Percentiles rank a stretch among this genome's conserved stretches.
Evolutionary conservation across 441 rosid genomes (phyloP).

Genomic region (Macaranga tanarius): DNA sequence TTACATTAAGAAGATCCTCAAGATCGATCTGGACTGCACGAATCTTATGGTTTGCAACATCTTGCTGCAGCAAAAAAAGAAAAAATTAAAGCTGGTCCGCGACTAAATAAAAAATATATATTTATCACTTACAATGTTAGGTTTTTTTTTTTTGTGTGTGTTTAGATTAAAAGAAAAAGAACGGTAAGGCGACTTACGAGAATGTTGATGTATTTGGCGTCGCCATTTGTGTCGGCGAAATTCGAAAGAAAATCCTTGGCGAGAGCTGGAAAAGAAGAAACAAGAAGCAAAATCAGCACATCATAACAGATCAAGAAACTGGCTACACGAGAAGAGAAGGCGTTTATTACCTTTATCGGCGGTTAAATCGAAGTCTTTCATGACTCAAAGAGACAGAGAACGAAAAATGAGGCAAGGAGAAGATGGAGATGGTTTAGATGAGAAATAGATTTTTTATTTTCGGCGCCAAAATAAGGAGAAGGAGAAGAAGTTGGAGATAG

Average conservation of each 20-base stretch:
- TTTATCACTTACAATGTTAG: neutral
- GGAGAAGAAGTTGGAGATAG: too few relatives aligned
- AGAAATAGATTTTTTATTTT: slow-evolving; percentile 26
- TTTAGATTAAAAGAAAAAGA: neutral
- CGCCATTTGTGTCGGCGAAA: slow-evolving; percentile 67
- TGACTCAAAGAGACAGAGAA: slow-evolving; percentile 29
- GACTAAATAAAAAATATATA: neutral
- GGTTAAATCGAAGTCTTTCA: slow-evolving; percentile 57
- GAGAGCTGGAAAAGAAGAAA: slow-evolving; percentile 34
- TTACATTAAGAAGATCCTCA: slow-evolving; percentile 78
- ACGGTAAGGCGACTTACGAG: slow-evolving; percentile 53
- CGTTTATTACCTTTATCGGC: slow-evolving; percentile 60
- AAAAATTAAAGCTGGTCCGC: neutral
- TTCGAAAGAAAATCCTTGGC: slow-evolving; percentile 82
- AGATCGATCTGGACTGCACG: slow-evolving; percentile 86
- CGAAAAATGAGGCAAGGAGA: neutral
- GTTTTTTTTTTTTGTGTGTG: neutral
- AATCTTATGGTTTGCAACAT: slow-evolving; percentile 74
- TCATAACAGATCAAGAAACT: neutral
- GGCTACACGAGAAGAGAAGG: neutral
- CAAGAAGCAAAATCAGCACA: neutral
- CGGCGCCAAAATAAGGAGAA: slow-evolving; percentile 83
- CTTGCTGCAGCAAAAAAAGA: slow-evolving; percentile 53
- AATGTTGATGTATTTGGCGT: slow-evolving; percentile 74
- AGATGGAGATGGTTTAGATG: neutral